Evolutionary conservation across 2,329 filamentous ascomycete genomes (phyloP).

Genomic region (Hypocrella siamensis): DNA sequence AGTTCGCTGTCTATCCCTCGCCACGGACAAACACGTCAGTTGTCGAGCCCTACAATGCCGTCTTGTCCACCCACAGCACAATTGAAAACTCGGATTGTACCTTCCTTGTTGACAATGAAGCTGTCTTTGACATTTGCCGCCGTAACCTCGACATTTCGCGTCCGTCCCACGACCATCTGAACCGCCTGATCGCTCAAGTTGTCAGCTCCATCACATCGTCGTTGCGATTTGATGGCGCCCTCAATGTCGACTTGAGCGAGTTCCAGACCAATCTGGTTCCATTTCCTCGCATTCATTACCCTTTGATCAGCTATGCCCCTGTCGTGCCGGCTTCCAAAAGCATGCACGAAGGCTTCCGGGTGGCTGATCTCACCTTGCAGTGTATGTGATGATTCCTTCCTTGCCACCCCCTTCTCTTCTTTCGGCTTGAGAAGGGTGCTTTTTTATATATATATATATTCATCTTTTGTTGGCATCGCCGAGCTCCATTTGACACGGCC

Average conservation of each 20-base stretch:
- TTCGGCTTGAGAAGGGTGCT: no score
- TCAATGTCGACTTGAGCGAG: slow-evolving; percentile 62
- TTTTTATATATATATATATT: no score
- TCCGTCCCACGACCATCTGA: slow-evolving; percentile 55
- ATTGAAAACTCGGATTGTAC: slow-evolving; percentile 67
- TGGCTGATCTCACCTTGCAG: slow-evolving; percentile 60
- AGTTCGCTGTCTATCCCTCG: slow-evolving; percentile 58
- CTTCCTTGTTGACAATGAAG: slow-evolving; percentile 63
- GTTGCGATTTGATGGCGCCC: slow-evolving; percentile 55
- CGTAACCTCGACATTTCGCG: slow-evolving; percentile 56
- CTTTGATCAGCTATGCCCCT: slow-evolving; percentile 56
- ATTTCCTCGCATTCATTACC: slow-evolving; percentile 61
- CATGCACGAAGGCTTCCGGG: slow-evolving; percentile 77
- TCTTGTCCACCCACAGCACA: slow-evolving; percentile 59
- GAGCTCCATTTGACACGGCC: no score
- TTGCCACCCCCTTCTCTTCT: not conserved
- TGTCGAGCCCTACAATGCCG: slow-evolving; percentile 61
- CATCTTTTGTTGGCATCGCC: no score
- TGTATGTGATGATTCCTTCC: slow-evolving; percentile 30
- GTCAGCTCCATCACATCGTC: slow-evolving; percentile 62
- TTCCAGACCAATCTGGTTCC: slow-evolving; percentile 66
- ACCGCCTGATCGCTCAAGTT: slow-evolving; percentile 58
- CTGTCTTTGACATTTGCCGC: slow-evolving; percentile 61
- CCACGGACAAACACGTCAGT: slow-evolving; percentile 55
- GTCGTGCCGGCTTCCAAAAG: slow-evolving; percentile 61